Percentiles rank a stretch among this genome's conserved stretches.
Evolutionary conservation across 2,329 filamentous ascomycete genomes (phyloP).

Genomic region (Coleophoma cylindrospora): DNA sequence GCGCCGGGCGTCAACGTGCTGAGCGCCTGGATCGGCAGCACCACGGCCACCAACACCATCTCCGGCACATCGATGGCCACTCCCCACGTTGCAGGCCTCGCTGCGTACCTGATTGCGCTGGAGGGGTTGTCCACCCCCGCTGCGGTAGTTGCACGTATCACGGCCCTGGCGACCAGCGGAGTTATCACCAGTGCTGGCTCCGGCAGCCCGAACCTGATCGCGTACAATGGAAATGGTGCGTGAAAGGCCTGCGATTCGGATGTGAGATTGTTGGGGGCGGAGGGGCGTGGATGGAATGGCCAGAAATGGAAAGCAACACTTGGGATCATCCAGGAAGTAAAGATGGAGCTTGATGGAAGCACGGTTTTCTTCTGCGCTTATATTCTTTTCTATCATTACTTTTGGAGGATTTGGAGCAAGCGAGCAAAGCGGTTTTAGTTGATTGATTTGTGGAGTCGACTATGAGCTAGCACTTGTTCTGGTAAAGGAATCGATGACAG

Average conservation of each 20-base stretch:
- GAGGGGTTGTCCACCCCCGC: slow-evolving; percentile 37
- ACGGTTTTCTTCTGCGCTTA: no score
- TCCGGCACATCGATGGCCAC: slow-evolving; percentile 57
- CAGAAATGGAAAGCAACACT: no score
- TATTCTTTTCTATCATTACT: no score
- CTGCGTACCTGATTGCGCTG: slow-evolving; percentile 49
- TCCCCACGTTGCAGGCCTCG: slow-evolving; percentile 57
- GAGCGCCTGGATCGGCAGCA: slow-evolving; percentile 40
- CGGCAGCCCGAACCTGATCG: slow-evolving; percentile 46
- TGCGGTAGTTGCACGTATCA: slow-evolving; percentile 42
- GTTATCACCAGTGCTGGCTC: slow-evolving; percentile 34
- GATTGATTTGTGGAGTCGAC: no score
- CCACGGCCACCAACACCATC: slow-evolving; percentile 41
- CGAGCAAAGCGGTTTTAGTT: no score
- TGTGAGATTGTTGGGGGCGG: no score
- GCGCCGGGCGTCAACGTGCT: slow-evolving; percentile 42
- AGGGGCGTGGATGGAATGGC: no score
- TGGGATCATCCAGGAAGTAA: no score
- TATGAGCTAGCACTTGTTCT: no score
- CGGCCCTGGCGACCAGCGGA: slow-evolving; percentile 33
- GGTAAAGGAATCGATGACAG: no score
- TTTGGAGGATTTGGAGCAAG: no score
- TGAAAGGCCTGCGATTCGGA: slow-evolving; percentile 8
- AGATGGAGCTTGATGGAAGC: no score
- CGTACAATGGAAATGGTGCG: slow-evolving; percentile 45